Conservation (phyloP, 345 rosid genomes). For the Arabis alpina region DNA sequence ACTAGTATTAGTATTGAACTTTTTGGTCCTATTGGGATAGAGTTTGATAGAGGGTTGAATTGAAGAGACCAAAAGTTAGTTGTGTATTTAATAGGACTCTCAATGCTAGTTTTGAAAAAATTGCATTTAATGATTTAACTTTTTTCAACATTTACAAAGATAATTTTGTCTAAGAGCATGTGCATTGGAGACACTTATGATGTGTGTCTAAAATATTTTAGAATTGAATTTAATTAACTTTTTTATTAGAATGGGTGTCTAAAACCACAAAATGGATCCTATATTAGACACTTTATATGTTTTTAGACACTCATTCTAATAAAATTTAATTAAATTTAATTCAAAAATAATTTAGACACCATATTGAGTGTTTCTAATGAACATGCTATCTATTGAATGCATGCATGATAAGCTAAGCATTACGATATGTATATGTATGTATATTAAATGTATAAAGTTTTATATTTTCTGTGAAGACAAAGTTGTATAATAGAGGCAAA, state of each 20-base stretch:
- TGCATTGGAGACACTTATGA: too few species aligned
- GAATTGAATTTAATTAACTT: too few species aligned
- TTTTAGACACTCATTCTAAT: too few species aligned
- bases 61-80: conserved; percentile 34
- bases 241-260: too few species aligned
- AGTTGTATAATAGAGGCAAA: not conserved
- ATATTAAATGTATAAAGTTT: not conserved
- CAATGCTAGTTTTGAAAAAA: conserved; percentile 14
- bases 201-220: too few species aligned
- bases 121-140: conserved; percentile 37
- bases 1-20: not conserved
- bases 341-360: too few species aligned
- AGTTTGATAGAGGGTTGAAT: conserved; percentile 24
- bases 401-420: conserved; percentile 25
- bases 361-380: too few species aligned
- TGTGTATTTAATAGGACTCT: conserved; percentile 39
- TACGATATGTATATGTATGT: not conserved
- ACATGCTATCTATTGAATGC: conserved; percentile 33
- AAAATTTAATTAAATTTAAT: too few species aligned
- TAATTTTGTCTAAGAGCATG: not conserved
- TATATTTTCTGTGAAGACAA: not conserved
- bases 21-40: not conserved
- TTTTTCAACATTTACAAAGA: conserved; percentile 3
- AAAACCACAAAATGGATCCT: too few species aligned
- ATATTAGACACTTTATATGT: too few species aligned